phyloP scores from a whole-genome alignment of 331 rosid genomes.

The Malus hybrid region DNA sequence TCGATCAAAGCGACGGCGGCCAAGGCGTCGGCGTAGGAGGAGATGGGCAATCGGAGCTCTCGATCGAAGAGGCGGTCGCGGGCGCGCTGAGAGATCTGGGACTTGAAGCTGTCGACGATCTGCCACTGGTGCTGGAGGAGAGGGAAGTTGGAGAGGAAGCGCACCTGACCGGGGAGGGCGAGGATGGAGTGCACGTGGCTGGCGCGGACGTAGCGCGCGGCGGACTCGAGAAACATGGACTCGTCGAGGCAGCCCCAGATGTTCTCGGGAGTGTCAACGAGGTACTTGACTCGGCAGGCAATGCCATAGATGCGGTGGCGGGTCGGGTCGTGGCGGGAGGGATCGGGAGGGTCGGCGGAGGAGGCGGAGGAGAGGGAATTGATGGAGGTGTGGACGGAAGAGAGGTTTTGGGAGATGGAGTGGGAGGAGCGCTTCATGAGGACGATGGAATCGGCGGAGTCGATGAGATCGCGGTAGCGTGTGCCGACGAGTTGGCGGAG shows the following conservation, averaged over 20 bases:
- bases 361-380: conserved; percentile 35
- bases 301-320: conserved; percentile 60
- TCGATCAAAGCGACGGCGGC: conserved; percentile 81
- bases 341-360: neutral
- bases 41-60: conserved; percentile 28
- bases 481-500: conserved; percentile 95
- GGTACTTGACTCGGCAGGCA: conserved; percentile 88
- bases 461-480: conserved; percentile 96
- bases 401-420: conserved; percentile 60
- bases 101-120: conserved; percentile 83
- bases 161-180: conserved; percentile 20
- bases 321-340: conserved; percentile 32
- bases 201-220: conserved; percentile 71
- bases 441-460: conserved; percentile 92
- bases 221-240: conserved; percentile 88
- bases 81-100: conserved; percentile 93
- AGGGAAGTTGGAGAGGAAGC: conserved; percentile 58
- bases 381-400: conserved; percentile 50
- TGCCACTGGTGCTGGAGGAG: conserved; percentile 98
- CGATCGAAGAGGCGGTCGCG: conserved; percentile 64
- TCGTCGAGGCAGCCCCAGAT: conserved; percentile 97
- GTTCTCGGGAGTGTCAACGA: conserved; percentile 86
- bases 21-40: conserved; percentile 71
- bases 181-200: conserved; percentile 56
- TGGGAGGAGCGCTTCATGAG: conserved; percentile 64